Percentiles rank a stretch among this genome's conserved stretches.
These are phyloP conservation scores for Neopestalotiopsis sp. DNA, from an alignment of 2,329 filamentous ascomycete genomes.

Conservation along the genomic window DNA sequence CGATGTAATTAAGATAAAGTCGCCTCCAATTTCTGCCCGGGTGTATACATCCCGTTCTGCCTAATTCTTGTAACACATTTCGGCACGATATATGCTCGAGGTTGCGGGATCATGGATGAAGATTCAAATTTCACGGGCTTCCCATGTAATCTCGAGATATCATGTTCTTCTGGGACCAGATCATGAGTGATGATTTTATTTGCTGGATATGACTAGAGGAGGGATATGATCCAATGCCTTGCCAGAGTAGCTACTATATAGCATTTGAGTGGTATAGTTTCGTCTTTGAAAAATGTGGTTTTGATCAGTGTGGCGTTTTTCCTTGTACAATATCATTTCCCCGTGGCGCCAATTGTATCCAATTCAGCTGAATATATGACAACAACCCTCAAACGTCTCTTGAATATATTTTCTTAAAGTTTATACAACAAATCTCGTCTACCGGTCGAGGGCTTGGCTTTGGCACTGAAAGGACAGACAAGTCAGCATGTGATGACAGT, in stretches of 20 bases:
- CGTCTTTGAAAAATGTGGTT: not conserved
- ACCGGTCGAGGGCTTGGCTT: slow-evolving; percentile 62
- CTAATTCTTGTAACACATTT: too few relatives aligned
- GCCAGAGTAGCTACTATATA: not conserved
- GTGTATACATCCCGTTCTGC: too few relatives aligned
- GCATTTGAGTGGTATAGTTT: not conserved
- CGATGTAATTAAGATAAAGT: too few relatives aligned
- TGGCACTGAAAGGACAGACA: slow-evolving; percentile 51
- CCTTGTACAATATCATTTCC: not conserved
- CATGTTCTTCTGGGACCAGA: not conserved
- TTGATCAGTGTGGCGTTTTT: not conserved
- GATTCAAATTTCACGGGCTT: not conserved
- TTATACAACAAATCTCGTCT: slow-evolving; percentile 17
- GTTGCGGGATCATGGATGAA: too few relatives aligned
- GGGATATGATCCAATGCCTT: not conserved
- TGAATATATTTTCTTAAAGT: not conserved
- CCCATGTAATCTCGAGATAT: not conserved
- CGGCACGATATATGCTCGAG: too few relatives aligned
- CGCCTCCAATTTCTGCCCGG: too few relatives aligned
- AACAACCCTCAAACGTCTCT: too few relatives aligned
- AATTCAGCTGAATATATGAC: too few relatives aligned
- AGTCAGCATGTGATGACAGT: slow-evolving; percentile 21
- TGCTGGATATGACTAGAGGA: not conserved
- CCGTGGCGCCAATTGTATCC: too few relatives aligned
- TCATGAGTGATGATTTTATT: not conserved